These are phyloP conservation scores for Clonostachys byssicola DNA, from an alignment of 2,329 filamentous ascomycete genomes.

Conservation along the genomic window DNA sequence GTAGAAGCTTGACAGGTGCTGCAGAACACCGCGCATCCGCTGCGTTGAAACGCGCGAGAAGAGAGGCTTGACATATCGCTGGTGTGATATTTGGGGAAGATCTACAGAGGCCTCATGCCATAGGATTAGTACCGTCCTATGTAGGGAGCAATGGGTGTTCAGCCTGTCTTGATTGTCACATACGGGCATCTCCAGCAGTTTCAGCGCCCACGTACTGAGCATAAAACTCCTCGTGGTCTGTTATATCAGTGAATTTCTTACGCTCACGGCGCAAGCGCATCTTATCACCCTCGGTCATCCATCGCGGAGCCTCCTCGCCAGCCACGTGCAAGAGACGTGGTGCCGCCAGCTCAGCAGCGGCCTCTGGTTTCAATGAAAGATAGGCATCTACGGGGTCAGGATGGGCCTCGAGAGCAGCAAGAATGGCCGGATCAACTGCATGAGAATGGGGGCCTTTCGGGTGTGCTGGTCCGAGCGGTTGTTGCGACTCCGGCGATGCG, in stretches of 20 bases:
- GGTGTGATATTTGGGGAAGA: slow-evolving; percentile 34
- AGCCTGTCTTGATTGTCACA: too few relatives aligned
- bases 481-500: not conserved
- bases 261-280: slow-evolving; percentile 62
- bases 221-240: slow-evolving; percentile 51
- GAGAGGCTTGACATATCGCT: slow-evolving; percentile 50
- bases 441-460: too few relatives aligned
- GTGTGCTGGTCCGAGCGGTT: not conserved
- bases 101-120: slow-evolving; percentile 10
- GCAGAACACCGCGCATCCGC: slow-evolving; percentile 55
- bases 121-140: slow-evolving; percentile 9
- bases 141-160: too few relatives aligned
- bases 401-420: too few relatives aligned
- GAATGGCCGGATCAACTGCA: too few relatives aligned
- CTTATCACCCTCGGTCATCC: slow-evolving; percentile 72
- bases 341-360: too few relatives aligned
- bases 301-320: slow-evolving; percentile 20
- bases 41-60: slow-evolving; percentile 54
- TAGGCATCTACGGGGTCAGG: too few relatives aligned
- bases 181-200: slow-evolving; percentile 9
- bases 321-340: too few relatives aligned
- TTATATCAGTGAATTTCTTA: slow-evolving; percentile 71
- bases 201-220: slow-evolving; percentile 8
- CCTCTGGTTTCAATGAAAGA: too few relatives aligned
- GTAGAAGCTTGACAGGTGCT: too few relatives aligned